Conservation (phyloP, 208 protist genomes). For the Trichomonas gallinae region DNA sequence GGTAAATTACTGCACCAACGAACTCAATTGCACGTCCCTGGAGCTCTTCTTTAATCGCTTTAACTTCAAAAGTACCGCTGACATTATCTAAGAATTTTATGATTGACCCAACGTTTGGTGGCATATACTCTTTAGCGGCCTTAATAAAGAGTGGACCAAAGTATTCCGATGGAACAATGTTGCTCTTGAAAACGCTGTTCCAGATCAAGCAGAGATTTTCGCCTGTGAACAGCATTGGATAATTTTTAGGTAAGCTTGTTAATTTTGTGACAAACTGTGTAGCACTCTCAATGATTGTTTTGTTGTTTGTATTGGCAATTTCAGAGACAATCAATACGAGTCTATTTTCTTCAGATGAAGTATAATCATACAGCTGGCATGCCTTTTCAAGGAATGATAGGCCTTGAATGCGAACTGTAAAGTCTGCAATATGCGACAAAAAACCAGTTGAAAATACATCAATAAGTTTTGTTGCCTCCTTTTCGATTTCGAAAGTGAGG, state of each 20-base stretch:
- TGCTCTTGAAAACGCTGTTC: not conserved
- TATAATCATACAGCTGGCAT: not conserved
- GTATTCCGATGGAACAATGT: not conserved
- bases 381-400: not conserved
- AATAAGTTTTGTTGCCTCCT: not conserved
- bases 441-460: not conserved
- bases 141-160: not conserved
- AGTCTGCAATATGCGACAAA: not conserved
- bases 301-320: not conserved
- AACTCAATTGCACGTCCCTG: not conserved
- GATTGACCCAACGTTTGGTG: not conserved
- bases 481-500: not conserved
- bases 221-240: not conserved
- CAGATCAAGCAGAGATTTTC: not conserved
- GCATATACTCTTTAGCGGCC: not conserved
- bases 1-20: not conserved
- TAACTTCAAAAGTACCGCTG: not conserved
- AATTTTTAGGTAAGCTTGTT: not conserved
- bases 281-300: not conserved
- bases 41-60: not conserved
- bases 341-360: not conserved
- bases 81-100: not conserved
- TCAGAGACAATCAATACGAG: not conserved
- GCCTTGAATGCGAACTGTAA: not conserved
- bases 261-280: not conserved